phyloP scores from a whole-genome alignment of 306 rosid genomes.

The Calophaca sinica region DNA sequence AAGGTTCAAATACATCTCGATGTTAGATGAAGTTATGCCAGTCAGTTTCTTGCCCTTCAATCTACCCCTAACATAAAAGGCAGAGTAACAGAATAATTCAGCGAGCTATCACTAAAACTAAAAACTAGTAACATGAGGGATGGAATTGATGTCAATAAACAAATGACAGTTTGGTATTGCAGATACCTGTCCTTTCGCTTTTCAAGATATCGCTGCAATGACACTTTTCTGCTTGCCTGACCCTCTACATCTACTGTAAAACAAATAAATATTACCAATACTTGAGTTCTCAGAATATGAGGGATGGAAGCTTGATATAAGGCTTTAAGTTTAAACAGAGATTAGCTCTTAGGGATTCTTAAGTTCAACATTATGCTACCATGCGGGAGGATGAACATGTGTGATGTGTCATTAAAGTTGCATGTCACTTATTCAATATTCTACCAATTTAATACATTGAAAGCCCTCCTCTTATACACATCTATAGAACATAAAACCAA shows the following conservation, averaged over 20 bases:
- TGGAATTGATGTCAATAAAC: constrained; percentile 25
- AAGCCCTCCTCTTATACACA: too few species aligned
- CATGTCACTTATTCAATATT: constrained; percentile 19
- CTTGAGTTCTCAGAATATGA: constrained; percentile 40
- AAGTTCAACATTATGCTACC: too few species aligned
- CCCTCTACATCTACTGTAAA: constrained; percentile 80
- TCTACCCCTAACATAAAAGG: constrained; percentile 65
- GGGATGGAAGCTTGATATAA: constrained; percentile 15
- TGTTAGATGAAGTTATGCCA: constrained; percentile 57
- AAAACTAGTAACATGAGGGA: constrained; percentile 29
- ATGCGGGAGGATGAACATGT: too few species aligned
- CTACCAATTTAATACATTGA: too few species aligned
- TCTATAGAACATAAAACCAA: too few species aligned
- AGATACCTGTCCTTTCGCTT: constrained; percentile 89
- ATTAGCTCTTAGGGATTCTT: too few species aligned
- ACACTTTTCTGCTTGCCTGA: constrained; percentile 79
- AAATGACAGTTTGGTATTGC: constrained; percentile 28
- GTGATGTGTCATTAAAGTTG: neutral
- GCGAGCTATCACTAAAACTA: constrained; percentile 42
- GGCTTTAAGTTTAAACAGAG: constrained; percentile 15
- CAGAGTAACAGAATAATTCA: constrained; percentile 52
- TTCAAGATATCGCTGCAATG: constrained; percentile 85
- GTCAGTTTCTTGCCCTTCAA: constrained; percentile 70
- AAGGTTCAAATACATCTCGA: constrained; percentile 74
- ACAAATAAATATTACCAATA: constrained; percentile 34